Percentiles rank a stretch among this genome's conserved stretches.
Evolutionary conservation across 345 rosid genomes (phyloP).

Genomic region (Eucalyptus leucophloia): DNA sequence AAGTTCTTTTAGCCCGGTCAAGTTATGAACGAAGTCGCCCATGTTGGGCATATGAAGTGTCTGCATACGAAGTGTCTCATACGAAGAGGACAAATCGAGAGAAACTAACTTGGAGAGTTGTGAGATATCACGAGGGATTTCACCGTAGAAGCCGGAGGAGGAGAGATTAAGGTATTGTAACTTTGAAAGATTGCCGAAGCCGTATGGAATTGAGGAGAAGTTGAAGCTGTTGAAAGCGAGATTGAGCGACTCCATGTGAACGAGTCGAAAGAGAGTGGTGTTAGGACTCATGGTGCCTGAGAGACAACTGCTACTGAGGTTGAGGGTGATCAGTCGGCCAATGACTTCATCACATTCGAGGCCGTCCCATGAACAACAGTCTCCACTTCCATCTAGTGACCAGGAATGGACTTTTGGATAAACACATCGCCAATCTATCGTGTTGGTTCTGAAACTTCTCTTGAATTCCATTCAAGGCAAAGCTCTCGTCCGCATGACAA

Average conservation of each 20-base stretch:
- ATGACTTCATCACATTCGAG: neutral
- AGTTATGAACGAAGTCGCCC: neutral
- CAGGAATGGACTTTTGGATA: neutral
- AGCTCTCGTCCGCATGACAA: neutral
- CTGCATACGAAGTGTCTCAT: rapidly evolving
- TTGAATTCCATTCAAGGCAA: neutral
- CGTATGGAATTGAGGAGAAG: neutral
- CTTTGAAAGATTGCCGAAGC: neutral
- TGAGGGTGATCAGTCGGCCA: neutral
- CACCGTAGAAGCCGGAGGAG: neutral
- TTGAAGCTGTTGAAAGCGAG: neutral
- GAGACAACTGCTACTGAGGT: neutral
- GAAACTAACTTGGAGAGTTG: neutral
- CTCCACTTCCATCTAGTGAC: neutral
- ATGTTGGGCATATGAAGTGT: neutral
- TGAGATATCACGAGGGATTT: neutral
- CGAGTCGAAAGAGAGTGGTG: neutral
- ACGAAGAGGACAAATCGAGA: too few species aligned
- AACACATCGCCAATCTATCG: rapidly evolving
- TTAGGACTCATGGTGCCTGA: neutral
- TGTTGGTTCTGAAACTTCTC: neutral
- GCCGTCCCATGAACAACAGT: neutral
- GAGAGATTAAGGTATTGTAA: neutral
- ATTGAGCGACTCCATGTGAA: neutral
- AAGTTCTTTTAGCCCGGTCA: neutral